phyloP scores from a whole-genome alignment of 1,284 basidiomycete genomes.

The Kwoniella shivajii region DNA sequence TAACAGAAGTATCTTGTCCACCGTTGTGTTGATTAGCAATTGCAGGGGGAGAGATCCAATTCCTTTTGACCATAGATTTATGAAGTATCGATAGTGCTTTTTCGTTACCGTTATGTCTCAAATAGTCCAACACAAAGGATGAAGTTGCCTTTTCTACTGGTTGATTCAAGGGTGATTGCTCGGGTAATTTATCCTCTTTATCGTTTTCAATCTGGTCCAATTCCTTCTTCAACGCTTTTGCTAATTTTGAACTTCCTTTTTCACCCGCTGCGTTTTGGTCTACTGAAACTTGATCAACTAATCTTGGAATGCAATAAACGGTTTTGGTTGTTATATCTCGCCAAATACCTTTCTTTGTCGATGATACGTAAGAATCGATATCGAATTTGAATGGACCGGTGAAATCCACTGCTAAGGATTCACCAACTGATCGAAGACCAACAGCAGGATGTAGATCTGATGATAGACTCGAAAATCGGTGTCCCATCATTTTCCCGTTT shows the following conservation, averaged over 20 bases:
- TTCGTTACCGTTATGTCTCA: constrained; percentile 76
- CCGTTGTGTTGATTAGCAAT: too few relatives aligned
- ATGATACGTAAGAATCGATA: constrained; percentile 76
- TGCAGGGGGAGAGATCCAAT: too few relatives aligned
- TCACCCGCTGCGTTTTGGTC: not conserved
- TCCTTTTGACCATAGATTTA: constrained; percentile 19
- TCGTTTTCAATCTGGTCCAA: not conserved
- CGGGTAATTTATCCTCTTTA: not conserved
- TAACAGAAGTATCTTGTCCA: not conserved
- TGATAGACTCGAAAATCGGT: constrained; percentile 68
- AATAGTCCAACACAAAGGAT: constrained; percentile 73
- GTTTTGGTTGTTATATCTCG: not conserved
- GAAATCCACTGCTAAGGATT: constrained; percentile 67
- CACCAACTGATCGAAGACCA: constrained; percentile 72
- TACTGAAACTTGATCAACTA: constrained; percentile 18
- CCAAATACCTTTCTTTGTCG: constrained; percentile 43
- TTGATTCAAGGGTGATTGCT: constrained; percentile 11
- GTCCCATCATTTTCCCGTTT: constrained; percentile 74
- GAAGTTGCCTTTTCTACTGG: constrained; percentile 57
- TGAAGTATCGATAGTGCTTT: constrained; percentile 54
- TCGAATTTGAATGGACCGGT: constrained; percentile 79
- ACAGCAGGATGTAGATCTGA: constrained; percentile 77
- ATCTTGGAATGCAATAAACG: constrained; percentile 6
- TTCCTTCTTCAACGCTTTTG: constrained; percentile 1
- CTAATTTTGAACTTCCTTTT: not conserved